A percentile compares a stretch with the other conserved stretches of the same genome.
phyloP scores from a whole-genome alignment of 768 basidiomycete species.

The Leccinum broughii region DNA sequence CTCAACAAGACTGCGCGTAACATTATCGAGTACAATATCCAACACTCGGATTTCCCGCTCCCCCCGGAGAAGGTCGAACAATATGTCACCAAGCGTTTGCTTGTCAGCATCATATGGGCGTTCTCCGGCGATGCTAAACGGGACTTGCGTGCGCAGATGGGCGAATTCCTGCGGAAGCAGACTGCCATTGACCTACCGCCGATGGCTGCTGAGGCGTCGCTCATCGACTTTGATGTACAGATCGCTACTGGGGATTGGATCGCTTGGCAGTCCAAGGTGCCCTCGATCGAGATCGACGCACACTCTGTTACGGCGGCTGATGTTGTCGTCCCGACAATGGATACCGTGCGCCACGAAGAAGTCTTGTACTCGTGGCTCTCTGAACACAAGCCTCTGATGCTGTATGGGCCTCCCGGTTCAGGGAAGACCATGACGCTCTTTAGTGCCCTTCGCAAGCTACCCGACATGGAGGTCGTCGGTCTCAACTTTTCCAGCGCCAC shows the following conservation, averaged over 20 bases:
- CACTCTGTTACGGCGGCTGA: conserved; percentile 96
- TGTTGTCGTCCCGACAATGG: conserved; percentile 96
- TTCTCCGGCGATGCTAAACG: conserved; percentile 96
- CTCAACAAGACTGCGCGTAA: conserved; percentile 95
- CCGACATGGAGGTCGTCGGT: conserved; percentile 98
- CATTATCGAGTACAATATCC: conserved; percentile 90
- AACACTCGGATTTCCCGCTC: conserved; percentile 95
- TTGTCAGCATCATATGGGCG: conserved; percentile 95
- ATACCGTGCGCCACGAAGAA: conserved; percentile 98
- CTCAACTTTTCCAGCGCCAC: conserved; percentile 99
- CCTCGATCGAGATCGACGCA: conserved; percentile 94
- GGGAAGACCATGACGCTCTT: conserved; percentile 99
- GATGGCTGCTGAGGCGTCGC: conserved; percentile 70
- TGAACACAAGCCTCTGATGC: conserved; percentile 96
- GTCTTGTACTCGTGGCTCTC: conserved; percentile 98
- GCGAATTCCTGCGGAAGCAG: conserved; percentile 79
- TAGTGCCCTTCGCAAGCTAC: conserved; percentile 94
- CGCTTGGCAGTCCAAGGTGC: conserved; percentile 89
- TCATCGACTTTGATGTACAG: conserved; percentile 96
- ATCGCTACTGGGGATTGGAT: conserved; percentile 85
- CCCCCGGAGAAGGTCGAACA: conserved; percentile 81
- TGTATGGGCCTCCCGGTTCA: conserved; percentile 99
- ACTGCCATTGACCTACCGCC: conserved; percentile 90
- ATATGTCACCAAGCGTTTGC: conserved; percentile 85
- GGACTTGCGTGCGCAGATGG: conserved; percentile 85